Base-by-base conservation (phyloP, 371 early-diverging fungal genomes). In the Entomophthora muscae region DNA sequence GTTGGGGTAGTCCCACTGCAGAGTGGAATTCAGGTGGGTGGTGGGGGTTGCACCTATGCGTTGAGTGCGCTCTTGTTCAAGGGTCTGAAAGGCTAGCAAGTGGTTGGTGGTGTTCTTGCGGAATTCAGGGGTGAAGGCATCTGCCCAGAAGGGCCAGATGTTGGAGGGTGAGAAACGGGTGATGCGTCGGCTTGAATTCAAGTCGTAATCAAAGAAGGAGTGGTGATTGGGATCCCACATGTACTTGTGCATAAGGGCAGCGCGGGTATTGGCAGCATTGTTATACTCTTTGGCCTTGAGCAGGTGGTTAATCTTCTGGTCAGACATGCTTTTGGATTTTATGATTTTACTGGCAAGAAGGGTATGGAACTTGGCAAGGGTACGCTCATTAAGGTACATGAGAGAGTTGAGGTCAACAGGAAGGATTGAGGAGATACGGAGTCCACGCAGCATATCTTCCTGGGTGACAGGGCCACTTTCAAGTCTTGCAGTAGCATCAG, bases 1-100 rank as follows among this genome's bases (percentile, higher is more conserved):
- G 69, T 88, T 88, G 0, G 92, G 94, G 65, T 74, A 85, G 66
- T 91, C 94, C 94, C 94, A 93, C 72, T 93, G 92, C 68, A 84
- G 73, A 0, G 79, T 79, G 29, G 80, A 80, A 42, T 78, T 68
- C 52, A 73, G 58, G 26, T 73, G 65, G 64, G 87, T 80, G 0
- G 81, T 77, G 0, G 90, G 87, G n/a, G 89, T 68, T 1, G 86
- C 83, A 55, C 89, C 90, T 3, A 76, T 76, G 42, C 70, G 65
- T 13, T 63, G 29, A 12, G 75, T 59, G 21, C 69, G 57, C 2
- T 63, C 62, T 23, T 68, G 66, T 0, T 74, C 66, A n/a, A 69
- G 62, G 53, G 72, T 72, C 58, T 74, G 75, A 3, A 73, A 69
- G 32, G 66, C 67, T 0, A 61, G 13, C 10, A 74, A 23, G 10